phyloP scores from a whole-genome alignment of 2,329 filamentous ascomycete genomes.

The Fusarium humuli region DNA sequence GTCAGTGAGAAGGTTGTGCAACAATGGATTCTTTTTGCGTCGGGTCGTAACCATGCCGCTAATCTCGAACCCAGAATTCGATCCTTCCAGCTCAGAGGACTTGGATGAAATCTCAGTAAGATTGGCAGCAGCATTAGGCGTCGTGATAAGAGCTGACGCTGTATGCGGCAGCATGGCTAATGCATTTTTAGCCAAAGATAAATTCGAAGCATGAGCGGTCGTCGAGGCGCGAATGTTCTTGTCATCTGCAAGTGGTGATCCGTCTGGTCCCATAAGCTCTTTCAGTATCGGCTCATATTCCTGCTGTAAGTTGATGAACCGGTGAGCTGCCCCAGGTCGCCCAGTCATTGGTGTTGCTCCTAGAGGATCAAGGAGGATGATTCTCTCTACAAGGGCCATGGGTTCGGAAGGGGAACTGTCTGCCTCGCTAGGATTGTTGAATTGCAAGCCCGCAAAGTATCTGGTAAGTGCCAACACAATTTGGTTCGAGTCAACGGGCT shows the following conservation, averaged over 20 bases:
- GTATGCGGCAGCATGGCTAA: slow-evolving; percentile 83
- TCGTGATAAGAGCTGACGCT: slow-evolving; percentile 90
- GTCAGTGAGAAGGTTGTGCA: slow-evolving; percentile 96
- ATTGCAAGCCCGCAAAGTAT: slow-evolving; percentile 77
- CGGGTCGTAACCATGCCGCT: slow-evolving; percentile 66
- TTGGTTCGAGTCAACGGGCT: slow-evolving; percentile 64
- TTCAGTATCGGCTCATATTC: slow-evolving; percentile 79
- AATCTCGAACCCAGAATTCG: slow-evolving; percentile 63
- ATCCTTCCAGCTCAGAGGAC: slow-evolving; percentile 49
- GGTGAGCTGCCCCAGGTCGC: slow-evolving; percentile 52
- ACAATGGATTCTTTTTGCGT: slow-evolving; percentile 80
- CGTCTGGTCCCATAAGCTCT: slow-evolving; percentile 62
- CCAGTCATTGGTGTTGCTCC: slow-evolving; percentile 81
- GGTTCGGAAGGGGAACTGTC: slow-evolving; percentile 57
- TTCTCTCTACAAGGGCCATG: slow-evolving; percentile 77
- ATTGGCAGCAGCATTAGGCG: slow-evolving; percentile 81
- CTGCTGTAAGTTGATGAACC: slow-evolving; percentile 92
- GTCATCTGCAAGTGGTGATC: slow-evolving; percentile 48
- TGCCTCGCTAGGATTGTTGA: slow-evolving; percentile 45
- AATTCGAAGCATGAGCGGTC: slow-evolving; percentile 72
- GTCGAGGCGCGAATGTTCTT: slow-evolving; percentile 46
- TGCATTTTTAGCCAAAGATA: slow-evolving; percentile 76
- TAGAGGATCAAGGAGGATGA: slow-evolving; percentile 88
- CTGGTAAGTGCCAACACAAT: slow-evolving; percentile 81
- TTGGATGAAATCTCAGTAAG: slow-evolving; percentile 53